Evolutionary conservation across 2,329 filamentous ascomycete species (phyloP), one percentile per base, ranked within the genome.

Genomic region (Pyrenophora tritici-repentis): DNA sequence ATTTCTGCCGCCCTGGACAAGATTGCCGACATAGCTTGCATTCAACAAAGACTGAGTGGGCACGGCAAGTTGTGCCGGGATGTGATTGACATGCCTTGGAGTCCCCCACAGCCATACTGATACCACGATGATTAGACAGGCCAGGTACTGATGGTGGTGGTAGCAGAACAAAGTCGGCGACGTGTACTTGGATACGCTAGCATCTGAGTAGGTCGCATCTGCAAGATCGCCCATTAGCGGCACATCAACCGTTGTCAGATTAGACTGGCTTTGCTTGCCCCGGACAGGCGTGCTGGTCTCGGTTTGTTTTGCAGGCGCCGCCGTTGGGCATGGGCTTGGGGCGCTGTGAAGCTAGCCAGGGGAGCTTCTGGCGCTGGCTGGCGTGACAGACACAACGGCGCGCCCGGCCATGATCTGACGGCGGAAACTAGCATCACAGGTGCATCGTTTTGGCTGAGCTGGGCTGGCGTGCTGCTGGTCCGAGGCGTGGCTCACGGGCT

Each of bases 381-480:
- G 53, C 50, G 59, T 62, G 62, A 58, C 50, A 53, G 45, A 53
- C 42, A 62, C 10, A 59, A 62, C 63, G 57, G 62, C 49, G 56
- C 57, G 55, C 57, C 56, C 51, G 59, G 54, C 42, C 37, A 41
- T 47, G 35, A 63, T 60, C 59, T 70, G 67, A 71, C 68, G 66
- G 67, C 66, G 70, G 70, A 63, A 66, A 61, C 70, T 72, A 71
- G 67, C 59, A 63, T 42, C 44, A 41, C 8, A 6, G 22, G 22
- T 7, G 22, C 22, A 42, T 42, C 24, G 50, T 43, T 58, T 61
- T 24, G 22, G 63, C 61, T n/a, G n/a, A n/a, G 66, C 66, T n/a
- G 62, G 58, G 55, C 51, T 48, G 24, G 40, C 32, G 47, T 52
- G 35, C 63, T 63, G 57, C 62, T 64, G 57, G 56, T 59, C 50